Conservation (phyloP, 2,329 filamentous ascomycete genomes). For the Amauroascus verrucosus region DNA sequence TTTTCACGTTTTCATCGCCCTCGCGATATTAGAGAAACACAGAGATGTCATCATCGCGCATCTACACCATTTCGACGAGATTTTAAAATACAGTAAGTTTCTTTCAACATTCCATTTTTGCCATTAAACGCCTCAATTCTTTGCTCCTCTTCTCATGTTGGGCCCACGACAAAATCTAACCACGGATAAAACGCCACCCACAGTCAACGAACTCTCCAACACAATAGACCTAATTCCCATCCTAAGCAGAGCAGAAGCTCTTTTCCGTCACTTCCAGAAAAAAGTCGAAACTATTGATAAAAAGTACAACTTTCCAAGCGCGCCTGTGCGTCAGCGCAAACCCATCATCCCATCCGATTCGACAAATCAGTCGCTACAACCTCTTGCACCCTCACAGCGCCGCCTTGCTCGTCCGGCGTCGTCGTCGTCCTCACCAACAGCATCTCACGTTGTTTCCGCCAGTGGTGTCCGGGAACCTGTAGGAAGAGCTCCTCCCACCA, state of each 20-base stretch:
- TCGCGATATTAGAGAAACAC: constrained; percentile 92
- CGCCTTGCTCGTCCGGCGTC: background rate
- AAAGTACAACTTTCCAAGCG: constrained; percentile 70
- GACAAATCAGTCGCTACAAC: background rate
- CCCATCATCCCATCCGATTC: background rate
- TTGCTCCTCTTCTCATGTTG: background rate
- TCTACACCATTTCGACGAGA: constrained; percentile 87
- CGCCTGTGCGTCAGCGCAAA: constrained; percentile 26
- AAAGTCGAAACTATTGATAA: constrained; percentile 87
- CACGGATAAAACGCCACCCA: constrained; percentile 9
- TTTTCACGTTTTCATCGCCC: constrained; percentile 88
- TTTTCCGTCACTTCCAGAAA: constrained; percentile 80
- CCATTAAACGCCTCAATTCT: background rate
- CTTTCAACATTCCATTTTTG: too few species aligned
- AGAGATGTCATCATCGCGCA: constrained; percentile 94
- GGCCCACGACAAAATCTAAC: background rate
- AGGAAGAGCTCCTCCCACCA: background rate
- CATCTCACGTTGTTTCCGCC: background rate
- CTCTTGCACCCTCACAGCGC: too few species aligned
- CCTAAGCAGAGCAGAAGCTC: constrained; percentile 72
- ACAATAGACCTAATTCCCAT: constrained; percentile 85
- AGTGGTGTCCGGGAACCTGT: constrained; percentile 2
- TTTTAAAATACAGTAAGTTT: constrained; percentile 79
- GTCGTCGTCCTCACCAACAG: background rate
- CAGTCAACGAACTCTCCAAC: constrained; percentile 88